These are phyloP conservation scores for Mangifera indica DNA, from an alignment of 345 rosid genomes.

Conservation along the genomic window DNA sequence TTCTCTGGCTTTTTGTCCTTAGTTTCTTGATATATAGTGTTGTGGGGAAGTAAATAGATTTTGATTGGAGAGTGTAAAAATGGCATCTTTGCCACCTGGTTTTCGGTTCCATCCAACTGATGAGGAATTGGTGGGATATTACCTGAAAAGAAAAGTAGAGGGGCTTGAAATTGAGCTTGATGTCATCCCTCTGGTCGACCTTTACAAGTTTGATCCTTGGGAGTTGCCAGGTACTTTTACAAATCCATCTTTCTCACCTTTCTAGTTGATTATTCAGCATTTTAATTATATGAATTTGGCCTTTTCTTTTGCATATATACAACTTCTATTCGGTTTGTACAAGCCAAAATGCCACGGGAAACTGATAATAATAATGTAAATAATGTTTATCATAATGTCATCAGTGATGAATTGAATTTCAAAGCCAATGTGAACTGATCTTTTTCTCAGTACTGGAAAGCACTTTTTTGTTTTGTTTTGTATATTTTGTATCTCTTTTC, in stretches of 20 bases:
- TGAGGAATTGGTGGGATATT: slow-evolving; percentile 84
- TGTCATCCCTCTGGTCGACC: slow-evolving; percentile 72
- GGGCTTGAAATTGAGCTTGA: slow-evolving; percentile 80
- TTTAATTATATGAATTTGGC: not conserved
- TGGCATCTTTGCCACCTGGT: slow-evolving; percentile 84
- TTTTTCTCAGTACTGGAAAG: slow-evolving; percentile 27
- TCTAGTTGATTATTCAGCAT: not conserved
- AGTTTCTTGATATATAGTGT: not conserved
- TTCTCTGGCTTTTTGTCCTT: slow-evolving; percentile 3
- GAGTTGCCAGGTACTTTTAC: slow-evolving; percentile 69
- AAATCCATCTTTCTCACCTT: not conserved
- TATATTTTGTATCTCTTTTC: slow-evolving; percentile 11
- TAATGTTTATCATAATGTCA: too few relatives aligned
- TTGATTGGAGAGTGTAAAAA: slow-evolving; percentile 11
- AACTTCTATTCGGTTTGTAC: not conserved
- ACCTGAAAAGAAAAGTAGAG: slow-evolving; percentile 65
- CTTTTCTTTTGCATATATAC: not conserved
- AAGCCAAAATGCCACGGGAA: not conserved
- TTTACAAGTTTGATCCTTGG: slow-evolving; percentile 96
- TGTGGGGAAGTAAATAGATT: slow-evolving; percentile 11
- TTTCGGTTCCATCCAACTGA: slow-evolving; percentile 91
- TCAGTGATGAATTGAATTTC: not conserved
- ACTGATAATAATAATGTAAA: not conserved
- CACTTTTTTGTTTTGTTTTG: slow-evolving; percentile 30
- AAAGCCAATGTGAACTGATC: slow-evolving; percentile 25